phyloP scores from a whole-genome alignment of 345 rosid genomes.

The Euclidium syriacum region DNA sequence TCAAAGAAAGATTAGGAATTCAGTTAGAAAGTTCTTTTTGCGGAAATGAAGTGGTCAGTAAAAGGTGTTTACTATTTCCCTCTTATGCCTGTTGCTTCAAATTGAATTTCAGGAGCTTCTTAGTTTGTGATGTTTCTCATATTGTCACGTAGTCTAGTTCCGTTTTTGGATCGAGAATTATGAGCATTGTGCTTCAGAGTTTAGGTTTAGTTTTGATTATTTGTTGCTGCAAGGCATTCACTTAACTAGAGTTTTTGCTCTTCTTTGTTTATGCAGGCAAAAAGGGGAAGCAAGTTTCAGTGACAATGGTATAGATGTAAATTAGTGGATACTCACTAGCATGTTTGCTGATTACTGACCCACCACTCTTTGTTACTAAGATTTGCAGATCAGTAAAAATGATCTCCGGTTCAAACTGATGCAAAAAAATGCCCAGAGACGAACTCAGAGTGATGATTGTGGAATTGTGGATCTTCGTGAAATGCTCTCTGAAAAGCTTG shows the following conservation, averaged over 20 bases:
- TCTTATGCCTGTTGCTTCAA: neutral
- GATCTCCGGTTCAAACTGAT: constrained; percentile 83
- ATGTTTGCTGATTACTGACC: constrained; percentile 36
- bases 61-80: constrained; percentile 44
- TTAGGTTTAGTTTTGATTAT: neutral
- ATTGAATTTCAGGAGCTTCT: neutral
- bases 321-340: constrained; percentile 27
- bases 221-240: neutral
- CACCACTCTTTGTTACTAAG: constrained; percentile 40
- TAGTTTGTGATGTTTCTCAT: neutral
- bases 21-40: constrained; percentile 37
- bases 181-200: neutral
- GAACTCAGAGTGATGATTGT: constrained; percentile 40
- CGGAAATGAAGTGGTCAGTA: constrained; percentile 40
- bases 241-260: neutral
- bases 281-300: constrained; percentile 48
- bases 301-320: constrained; percentile 47
- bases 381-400: constrained; percentile 50
- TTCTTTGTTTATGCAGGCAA: constrained; percentile 48
- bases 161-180: neutral
- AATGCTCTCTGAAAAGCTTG: constrained; percentile 66
- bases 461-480: constrained; percentile 66
- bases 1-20: constrained; percentile 77
- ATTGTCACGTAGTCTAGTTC: neutral
- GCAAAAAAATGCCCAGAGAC: constrained; percentile 55